These are phyloP conservation scores for Diaporthe vaccinii DNA, from an alignment of 2,329 filamentous ascomycete genomes.

Conservation along the genomic window DNA sequence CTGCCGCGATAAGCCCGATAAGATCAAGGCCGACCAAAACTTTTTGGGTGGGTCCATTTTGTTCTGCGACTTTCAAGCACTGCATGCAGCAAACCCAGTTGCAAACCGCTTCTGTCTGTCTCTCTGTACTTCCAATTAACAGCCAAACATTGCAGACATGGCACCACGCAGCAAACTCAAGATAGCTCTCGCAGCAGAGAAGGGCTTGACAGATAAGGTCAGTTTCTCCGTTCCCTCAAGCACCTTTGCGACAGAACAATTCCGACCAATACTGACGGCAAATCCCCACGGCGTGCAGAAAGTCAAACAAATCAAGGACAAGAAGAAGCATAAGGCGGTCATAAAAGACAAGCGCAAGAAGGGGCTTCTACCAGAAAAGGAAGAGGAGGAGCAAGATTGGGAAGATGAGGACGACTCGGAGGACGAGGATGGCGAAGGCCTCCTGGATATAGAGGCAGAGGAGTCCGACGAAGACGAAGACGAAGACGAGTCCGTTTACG, in stretches of 20 bases:
- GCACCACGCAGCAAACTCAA: conserved; percentile 60
- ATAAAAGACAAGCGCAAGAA: conserved; percentile 55
- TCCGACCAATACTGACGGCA: background rate
- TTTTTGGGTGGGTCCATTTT: conserved; percentile 40
- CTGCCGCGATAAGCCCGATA: conserved; percentile 32
- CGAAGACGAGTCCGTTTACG: conserved; percentile 44
- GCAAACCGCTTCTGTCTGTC: background rate
- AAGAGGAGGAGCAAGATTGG: conserved; percentile 50
- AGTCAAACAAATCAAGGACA: conserved; percentile 63
- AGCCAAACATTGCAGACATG: conserved; percentile 30
- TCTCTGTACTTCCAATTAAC: background rate
- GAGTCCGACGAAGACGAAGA: conserved; percentile 50
- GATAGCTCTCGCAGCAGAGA: conserved; percentile 67
- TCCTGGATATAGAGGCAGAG: conserved; percentile 41
- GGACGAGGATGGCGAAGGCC: conserved; percentile 44
- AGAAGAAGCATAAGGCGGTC: conserved; percentile 60
- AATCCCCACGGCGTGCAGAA: conserved; percentile 22
- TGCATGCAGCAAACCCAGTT: conserved; percentile 24
- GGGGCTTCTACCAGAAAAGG: conserved; percentile 45
- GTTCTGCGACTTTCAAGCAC: conserved; percentile 32
- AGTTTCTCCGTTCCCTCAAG: background rate
- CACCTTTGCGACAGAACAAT: conserved; percentile 8
- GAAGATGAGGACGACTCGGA: conserved; percentile 54
- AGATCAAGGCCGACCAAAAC: conserved; percentile 36
- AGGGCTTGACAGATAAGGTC: conserved; percentile 60